Conservation (phyloP, 345 rosid genomes). For the Melastoma malabathricum region DNA sequence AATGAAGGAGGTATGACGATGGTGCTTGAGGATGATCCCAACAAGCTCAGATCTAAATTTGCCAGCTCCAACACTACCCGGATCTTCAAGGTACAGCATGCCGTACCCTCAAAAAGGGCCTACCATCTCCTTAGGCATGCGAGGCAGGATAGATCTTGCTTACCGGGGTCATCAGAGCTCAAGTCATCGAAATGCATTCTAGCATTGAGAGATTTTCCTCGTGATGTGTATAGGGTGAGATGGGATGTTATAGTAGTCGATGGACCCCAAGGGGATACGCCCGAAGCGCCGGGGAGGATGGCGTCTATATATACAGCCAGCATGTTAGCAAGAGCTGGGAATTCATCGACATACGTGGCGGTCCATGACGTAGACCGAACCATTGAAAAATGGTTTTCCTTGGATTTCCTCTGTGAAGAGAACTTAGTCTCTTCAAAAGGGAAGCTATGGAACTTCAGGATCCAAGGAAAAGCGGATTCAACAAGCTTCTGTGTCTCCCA, state of each 20-base stretch:
- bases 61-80: constrained; percentile 23
- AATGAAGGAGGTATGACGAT: constrained; percentile 54
- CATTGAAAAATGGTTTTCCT: constrained; percentile 79
- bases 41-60: constrained; percentile 26
- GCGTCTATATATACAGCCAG: constrained; percentile 61
- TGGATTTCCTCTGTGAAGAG: constrained; percentile 81
- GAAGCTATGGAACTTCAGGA: constrained; percentile 49
- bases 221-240: constrained; percentile 30
- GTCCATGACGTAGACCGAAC: constrained; percentile 72
- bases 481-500: constrained; percentile 37
- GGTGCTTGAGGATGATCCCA: constrained; percentile 53
- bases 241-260: constrained; percentile 85
- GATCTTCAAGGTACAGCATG: constrained; percentile 43
- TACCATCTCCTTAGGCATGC: constrained; percentile 68
- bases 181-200: constrained; percentile 39
- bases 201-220: constrained; percentile 43
- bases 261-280: constrained; percentile 53
- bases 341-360: constrained; percentile 41
- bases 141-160: constrained; percentile 37
- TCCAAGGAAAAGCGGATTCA: constrained; percentile 34
- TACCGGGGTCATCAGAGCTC: constrained; percentile 21
- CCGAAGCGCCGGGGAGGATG: constrained; percentile 78
- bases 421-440: constrained; percentile 72
- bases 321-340: constrained; percentile 50
- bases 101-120: constrained; percentile 41